Evolutionary conservation across 75 land plant genomes (phyloP).

Genomic region (Larix kaempferi): DNA sequence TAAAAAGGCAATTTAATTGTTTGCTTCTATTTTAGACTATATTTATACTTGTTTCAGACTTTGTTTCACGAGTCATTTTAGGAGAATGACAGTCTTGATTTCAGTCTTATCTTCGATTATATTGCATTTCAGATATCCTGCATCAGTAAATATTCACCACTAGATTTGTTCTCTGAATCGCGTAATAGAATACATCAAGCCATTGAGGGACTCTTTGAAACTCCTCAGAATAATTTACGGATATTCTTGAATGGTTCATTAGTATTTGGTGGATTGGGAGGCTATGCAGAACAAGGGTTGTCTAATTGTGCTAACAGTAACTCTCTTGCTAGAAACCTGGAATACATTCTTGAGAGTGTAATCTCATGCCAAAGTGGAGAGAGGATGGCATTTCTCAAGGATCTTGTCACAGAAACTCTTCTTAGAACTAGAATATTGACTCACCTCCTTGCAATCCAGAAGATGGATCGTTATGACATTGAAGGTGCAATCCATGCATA

Average conservation of each 20-base stretch:
- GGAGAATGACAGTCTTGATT: neutral
- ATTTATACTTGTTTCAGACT: neutral
- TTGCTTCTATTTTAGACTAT: neutral
- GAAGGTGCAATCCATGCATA: slow-evolving; percentile 96
- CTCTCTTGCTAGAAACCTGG: slow-evolving; percentile 19
- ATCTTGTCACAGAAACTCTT: slow-evolving; percentile 65
- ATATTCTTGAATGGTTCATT: slow-evolving; percentile 77
- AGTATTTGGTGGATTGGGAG: slow-evolving; percentile 65
- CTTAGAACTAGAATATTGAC: slow-evolving; percentile 38
- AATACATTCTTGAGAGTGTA: slow-evolving; percentile 36
- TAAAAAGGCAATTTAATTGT: neutral
- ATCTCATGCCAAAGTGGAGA: slow-evolving; percentile 38
- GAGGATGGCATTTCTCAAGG: slow-evolving; percentile 44
- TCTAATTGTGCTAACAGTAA: slow-evolving; percentile 4
- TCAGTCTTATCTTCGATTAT: neutral
- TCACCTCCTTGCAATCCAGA: slow-evolving; percentile 63
- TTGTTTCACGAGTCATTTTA: neutral
- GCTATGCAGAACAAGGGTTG: slow-evolving; percentile 17
- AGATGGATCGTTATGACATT: slow-evolving; percentile 83
- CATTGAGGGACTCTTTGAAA: slow-evolving; percentile 51
- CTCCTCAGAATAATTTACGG: slow-evolving; percentile 92
- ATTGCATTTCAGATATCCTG: slow-evolving; percentile 50
- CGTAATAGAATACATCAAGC: slow-evolving; percentile 61
- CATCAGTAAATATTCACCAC: slow-evolving; percentile 79
- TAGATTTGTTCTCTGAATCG: slow-evolving; percentile 87